These are phyloP conservation scores for Tolypocladium sp. DNA, from an alignment of 2,329 filamentous ascomycete species.

Conservation along the genomic window DNA sequence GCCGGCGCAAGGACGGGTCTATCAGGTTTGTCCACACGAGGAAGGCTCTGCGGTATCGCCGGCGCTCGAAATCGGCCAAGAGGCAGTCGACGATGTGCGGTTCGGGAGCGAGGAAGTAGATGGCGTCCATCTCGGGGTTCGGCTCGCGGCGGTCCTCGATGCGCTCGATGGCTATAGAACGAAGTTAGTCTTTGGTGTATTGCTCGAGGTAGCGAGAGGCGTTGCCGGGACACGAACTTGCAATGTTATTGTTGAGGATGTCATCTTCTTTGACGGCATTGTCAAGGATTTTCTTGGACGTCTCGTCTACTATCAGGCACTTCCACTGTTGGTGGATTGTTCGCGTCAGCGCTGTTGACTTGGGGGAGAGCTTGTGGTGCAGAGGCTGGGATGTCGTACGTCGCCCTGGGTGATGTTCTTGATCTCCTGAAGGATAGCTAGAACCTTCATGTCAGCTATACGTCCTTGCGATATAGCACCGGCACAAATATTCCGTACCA, in stretches of 20 bases:
- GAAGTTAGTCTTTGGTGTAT: constrained; percentile 7
- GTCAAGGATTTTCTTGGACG: constrained; percentile 76
- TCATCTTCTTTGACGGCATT: constrained; percentile 93
- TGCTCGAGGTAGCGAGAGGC: constrained; percentile 4
- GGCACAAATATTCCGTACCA: constrained; percentile 14
- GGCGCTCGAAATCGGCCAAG: constrained; percentile 81
- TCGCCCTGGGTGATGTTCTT: constrained; percentile 73
- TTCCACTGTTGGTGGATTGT: constrained; percentile 65
- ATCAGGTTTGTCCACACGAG: constrained; percentile 80
- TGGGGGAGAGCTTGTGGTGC: background rate
- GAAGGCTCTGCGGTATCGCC: constrained; percentile 69
- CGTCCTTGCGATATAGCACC: background rate
- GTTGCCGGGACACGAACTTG: constrained; percentile 52
- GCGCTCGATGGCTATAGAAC: constrained; percentile 75
- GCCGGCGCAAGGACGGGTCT: constrained; percentile 58
- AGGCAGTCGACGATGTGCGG: constrained; percentile 88
- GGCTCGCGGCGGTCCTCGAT: constrained; percentile 78
- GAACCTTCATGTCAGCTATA: background rate
- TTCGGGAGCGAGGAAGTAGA: constrained; percentile 83
- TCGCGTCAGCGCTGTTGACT: background rate
- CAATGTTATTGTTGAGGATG: constrained; percentile 92
- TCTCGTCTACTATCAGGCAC: constrained; percentile 81
- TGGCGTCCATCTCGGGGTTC: constrained; percentile 86
- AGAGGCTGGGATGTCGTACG: constrained; percentile 37
- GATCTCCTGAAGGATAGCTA: constrained; percentile 41